A percentile compares a stretch with the other conserved stretches of the same genome.
Evolutionary conservation across 805 yeast species (phyloP).

Genomic region (Candida adriatica): DNA sequence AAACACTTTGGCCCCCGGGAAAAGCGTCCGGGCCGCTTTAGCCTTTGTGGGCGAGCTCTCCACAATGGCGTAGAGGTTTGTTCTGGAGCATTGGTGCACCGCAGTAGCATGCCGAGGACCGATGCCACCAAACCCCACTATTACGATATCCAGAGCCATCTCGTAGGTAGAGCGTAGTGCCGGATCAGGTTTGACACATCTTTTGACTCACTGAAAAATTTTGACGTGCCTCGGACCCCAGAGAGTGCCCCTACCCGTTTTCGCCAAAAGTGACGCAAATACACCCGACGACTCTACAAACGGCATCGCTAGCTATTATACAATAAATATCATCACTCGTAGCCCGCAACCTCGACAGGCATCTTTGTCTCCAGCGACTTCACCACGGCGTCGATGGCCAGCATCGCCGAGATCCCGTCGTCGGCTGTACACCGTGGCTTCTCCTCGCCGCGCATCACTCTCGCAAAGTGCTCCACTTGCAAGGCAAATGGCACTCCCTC

Average conservation of each 20-base stretch:
- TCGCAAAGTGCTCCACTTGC: slow-evolving; percentile 17
- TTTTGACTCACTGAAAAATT: too few relatives aligned
- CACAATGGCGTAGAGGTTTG: slow-evolving; percentile 11
- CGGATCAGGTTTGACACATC: too few relatives aligned
- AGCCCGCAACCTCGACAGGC: slow-evolving; percentile 12
- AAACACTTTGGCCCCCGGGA: slow-evolving; percentile 9
- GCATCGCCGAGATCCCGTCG: slow-evolving; percentile 16
- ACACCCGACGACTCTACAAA: too few relatives aligned
- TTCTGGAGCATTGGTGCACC: slow-evolving; percentile 9
- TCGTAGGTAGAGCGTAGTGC: too few relatives aligned
- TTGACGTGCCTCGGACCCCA: too few relatives aligned
- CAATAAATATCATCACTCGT: slow-evolving; percentile 1
- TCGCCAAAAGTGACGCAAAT: too few relatives aligned
- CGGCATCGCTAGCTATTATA: too few relatives aligned
- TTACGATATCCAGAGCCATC: slow-evolving; percentile 12
- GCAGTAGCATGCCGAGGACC: slow-evolving; percentile 17
- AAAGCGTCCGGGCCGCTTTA: slow-evolving; percentile 2
- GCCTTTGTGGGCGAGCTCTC: slow-evolving; percentile 12
- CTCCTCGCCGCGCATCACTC: slow-evolving; percentile 12
- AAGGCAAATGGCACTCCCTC: slow-evolving; percentile 14
- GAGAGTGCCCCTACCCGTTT: too few relatives aligned
- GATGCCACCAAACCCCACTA: slow-evolving; percentile 16
- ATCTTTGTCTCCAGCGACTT: slow-evolving; percentile 11
- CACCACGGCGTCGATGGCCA: slow-evolving; percentile 17
- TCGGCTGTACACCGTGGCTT: slow-evolving; percentile 14